Conservation (phyloP, 75 land plant species). For the Gnetum montanum region DNA sequence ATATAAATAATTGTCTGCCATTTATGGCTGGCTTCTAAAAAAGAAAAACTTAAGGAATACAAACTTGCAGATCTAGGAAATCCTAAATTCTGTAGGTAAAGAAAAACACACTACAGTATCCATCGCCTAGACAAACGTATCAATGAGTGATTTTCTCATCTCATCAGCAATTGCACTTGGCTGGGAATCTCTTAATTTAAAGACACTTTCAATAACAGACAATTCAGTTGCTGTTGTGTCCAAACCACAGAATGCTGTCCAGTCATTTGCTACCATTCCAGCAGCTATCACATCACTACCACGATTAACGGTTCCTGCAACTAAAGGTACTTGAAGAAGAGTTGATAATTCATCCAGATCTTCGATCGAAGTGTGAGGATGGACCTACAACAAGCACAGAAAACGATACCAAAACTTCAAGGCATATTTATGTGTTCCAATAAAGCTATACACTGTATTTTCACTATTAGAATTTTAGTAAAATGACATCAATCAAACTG, state of each 20-base stretch:
- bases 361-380: constrained; percentile 90
- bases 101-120: no score
- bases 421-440: no score
- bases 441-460: no score
- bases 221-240: constrained; percentile 97
- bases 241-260: constrained; percentile 93
- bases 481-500: no score
- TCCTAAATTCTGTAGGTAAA: no score
- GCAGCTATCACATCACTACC: constrained; percentile 92
- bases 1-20: no score
- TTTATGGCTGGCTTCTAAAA: no score
- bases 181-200: constrained; percentile 84
- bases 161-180: constrained; percentile 82
- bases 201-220: constrained; percentile 83
- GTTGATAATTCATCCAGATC: constrained; percentile 93
- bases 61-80: no score
- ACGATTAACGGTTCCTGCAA: constrained; percentile 94
- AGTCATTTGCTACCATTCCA: constrained; percentile 88
- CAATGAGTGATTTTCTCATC: constrained; percentile 89
- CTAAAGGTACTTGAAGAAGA: constrained; percentile 86
- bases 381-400: constrained; percentile 75
- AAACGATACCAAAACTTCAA: no score
- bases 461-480: no score
- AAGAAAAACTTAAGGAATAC: no score
- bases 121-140: constrained; percentile 60